Evolutionary conservation across 2,329 filamentous ascomycete genomes (phyloP).

Genomic region (Ploettnerulaceae sp.): DNA sequence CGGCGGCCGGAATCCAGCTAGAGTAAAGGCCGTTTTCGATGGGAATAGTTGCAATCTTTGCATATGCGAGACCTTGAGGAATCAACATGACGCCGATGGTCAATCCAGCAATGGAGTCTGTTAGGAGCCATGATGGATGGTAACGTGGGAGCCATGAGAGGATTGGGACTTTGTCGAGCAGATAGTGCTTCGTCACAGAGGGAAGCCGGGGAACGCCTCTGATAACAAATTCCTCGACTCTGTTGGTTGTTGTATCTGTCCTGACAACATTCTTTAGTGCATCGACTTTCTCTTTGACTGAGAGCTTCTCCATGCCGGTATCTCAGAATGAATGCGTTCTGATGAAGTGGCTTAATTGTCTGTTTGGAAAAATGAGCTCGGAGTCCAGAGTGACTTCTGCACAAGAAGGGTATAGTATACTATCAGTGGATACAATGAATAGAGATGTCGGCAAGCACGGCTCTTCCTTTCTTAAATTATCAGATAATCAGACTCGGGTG

Average conservation of each 20-base stretch:
- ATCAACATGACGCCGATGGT: constrained; percentile 58
- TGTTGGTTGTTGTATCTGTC: constrained; percentile 5
- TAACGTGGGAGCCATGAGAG: constrained; percentile 60
- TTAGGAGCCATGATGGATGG: constrained; percentile 54
- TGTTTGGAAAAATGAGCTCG: neutral
- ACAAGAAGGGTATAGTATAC: neutral
- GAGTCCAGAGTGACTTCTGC: neutral
- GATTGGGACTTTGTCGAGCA: constrained; percentile 59
- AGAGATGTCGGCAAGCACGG: neutral
- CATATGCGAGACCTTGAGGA: constrained; percentile 57
- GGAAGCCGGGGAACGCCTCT: constrained; percentile 37
- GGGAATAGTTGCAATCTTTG: constrained; percentile 56
- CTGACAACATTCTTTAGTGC: constrained; percentile 3
- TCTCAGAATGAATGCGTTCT: neutral
- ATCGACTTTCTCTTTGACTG: constrained; percentile 1
- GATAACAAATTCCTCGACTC: constrained; percentile 10
- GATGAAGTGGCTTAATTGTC: neutral
- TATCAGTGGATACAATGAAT: no score
- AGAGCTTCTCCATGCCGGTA: constrained; percentile 6
- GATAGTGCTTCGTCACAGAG: constrained; percentile 49
- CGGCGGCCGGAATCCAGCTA: constrained; percentile 51
- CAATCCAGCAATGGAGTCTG: constrained; percentile 57
- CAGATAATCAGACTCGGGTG: neutral
- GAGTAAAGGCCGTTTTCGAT: constrained; percentile 57
- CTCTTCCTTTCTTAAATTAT: neutral